These are phyloP conservation scores for Striga asiatica DNA, from an alignment of 257 asterid genomes.

Conservation along the genomic window DNA sequence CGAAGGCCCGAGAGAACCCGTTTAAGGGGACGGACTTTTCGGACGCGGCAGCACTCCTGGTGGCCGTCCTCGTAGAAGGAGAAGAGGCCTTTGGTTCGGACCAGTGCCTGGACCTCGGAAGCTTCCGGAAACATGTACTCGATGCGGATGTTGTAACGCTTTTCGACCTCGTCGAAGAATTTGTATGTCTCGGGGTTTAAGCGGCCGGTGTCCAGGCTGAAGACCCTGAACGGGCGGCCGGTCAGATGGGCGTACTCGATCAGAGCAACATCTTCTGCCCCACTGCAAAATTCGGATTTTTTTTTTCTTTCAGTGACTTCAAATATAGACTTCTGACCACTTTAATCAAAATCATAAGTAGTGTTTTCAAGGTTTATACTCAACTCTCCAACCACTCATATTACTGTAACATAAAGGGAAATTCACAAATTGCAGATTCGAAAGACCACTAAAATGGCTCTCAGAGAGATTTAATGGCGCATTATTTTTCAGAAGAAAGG, in stretches of 20 bases:
- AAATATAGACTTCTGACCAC: too few relatives aligned
- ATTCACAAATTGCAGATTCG: too few relatives aligned
- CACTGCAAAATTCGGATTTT: constrained; percentile 33
- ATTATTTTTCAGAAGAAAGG: too few relatives aligned
- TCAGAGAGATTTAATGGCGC: too few relatives aligned
- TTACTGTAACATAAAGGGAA: too few relatives aligned
- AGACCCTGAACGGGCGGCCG: constrained; percentile 77
- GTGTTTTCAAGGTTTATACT: too few relatives aligned
- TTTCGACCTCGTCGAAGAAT: constrained; percentile 65
- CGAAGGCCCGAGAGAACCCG: constrained; percentile 75
- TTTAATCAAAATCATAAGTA: too few relatives aligned
- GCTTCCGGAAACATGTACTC: constrained; percentile 92
- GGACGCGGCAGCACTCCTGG: constrained; percentile 87
- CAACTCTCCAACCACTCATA: too few relatives aligned
- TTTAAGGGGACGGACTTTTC: constrained; percentile 72
- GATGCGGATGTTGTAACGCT: constrained; percentile 57
- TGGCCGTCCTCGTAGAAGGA: constrained; percentile 89
- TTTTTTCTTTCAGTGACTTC: neutral
- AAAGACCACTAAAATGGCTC: too few relatives aligned
- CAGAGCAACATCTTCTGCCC: constrained; percentile 87
- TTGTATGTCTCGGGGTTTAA: constrained; percentile 75
- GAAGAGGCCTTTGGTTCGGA: constrained; percentile 74
- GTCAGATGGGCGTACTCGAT: constrained; percentile 78
- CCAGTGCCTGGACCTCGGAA: constrained; percentile 67
- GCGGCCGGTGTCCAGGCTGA: constrained; percentile 85